These are phyloP conservation scores for Solanum rostratum DNA, from an alignment of 257 asterid species.

Conservation along the genomic window DNA sequence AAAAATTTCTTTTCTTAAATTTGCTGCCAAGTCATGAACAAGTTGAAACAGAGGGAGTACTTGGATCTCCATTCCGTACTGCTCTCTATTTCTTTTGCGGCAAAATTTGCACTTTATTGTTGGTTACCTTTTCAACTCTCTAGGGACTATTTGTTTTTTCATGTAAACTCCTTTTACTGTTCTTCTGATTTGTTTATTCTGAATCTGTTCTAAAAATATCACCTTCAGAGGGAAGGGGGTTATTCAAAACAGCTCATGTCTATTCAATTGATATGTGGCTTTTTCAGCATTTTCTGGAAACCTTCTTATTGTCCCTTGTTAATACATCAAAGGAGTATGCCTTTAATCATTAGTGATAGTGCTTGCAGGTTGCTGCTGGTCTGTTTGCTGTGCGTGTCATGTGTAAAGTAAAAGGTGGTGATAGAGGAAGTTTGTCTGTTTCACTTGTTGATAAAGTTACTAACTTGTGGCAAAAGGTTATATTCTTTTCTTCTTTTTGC, in stretches of 20 bases:
- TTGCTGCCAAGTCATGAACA: no score
- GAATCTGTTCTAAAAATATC: neutral
- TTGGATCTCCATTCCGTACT: neutral
- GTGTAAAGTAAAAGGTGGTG: conserved; percentile 52
- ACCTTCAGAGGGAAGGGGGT: neutral
- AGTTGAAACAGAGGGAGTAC: no score
- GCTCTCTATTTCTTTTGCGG: neutral
- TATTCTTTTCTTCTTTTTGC: neutral
- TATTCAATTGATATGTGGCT: neutral
- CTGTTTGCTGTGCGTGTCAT: conserved; percentile 58
- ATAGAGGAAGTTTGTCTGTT: conserved; percentile 65
- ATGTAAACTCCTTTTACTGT: neutral
- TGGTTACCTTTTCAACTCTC: neutral
- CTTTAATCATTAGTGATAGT: neutral
- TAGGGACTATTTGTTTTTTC: neutral
- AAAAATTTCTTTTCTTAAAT: no score
- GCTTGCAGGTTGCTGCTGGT: conserved; percentile 59
- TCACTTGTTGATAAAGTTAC: conserved; percentile 44
- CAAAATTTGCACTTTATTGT: neutral
- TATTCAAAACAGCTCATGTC: neutral
- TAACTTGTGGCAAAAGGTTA: conserved; percentile 60
- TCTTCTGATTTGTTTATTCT: neutral
- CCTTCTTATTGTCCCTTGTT: neutral
- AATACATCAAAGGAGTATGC: neutral
- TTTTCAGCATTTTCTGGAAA: neutral